Evolutionary conservation across 2,329 filamentous ascomycete genomes (phyloP), one percentile per base, ranked within the genome.

Genomic region (Purpureocillium takamizusanense): DNA sequence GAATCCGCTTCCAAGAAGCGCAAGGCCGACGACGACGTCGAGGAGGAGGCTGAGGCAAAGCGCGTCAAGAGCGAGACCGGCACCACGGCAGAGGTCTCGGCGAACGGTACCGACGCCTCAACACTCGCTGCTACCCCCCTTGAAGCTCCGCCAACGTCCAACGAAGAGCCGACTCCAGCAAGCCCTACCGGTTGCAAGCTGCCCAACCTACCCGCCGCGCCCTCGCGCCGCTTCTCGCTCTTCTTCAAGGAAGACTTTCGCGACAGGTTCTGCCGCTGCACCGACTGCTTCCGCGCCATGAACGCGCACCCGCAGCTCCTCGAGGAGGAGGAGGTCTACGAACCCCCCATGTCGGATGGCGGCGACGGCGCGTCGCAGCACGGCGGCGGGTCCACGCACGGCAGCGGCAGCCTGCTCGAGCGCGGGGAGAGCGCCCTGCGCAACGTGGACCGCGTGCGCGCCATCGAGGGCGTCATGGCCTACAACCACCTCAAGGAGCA

Each of bases 401-500:
- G 86, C 36, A 89, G 86, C 27, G 85, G 85, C 33, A 92, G 84
- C 46, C 70, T 98, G 2, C 78, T 94, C 27, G 89, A 97, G 36
- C 85, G 88, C 14, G 92, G 92, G 34, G 92, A 98, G 64, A 90
- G 86, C 35, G 90, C 89, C 0, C 73, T 98, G 21, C 87, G 81
- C 56, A 94, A 87, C 51, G 81, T 98, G 40, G 92, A 98, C 56
- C 84, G 92, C 2, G 90, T 97, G 7, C 75, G 82, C 12, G 92
- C 92, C 4, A 95, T 98, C 40, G 86, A 98, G 59, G 92, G 92
- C 13, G 90, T 94, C 33, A 95, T 97, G 88, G 90, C 89, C 1
- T 98, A 97, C 63, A 95, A 97, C 53, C 84, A 94, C 52, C 74
- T 98, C 43, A 92, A 94, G 55, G 89, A 97, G 54, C 89, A 90